phyloP scores from a whole-genome alignment of 2,329 filamentous ascomycete genomes.

The Magnaporthiopsis incrustans region DNA sequence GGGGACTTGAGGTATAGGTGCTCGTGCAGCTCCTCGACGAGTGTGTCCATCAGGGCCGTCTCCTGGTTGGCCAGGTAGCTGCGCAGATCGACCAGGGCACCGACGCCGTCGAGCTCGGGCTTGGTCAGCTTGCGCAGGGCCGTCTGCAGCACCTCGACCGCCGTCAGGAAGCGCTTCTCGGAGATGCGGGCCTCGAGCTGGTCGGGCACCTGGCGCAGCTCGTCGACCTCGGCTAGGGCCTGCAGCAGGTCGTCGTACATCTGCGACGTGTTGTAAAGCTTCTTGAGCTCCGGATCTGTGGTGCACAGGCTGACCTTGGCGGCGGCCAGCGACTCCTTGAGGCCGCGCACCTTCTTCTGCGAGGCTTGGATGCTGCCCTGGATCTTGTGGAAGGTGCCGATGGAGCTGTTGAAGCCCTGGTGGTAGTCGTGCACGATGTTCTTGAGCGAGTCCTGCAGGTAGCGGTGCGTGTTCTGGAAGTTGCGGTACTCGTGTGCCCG shows the following conservation, averaged over 20 bases:
- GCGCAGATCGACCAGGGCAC: slow-evolving; percentile 76
- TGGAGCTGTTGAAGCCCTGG: slow-evolving; percentile 98
- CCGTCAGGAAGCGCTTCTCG: slow-evolving; percentile 88
- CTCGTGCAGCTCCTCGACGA: slow-evolving; percentile 95
- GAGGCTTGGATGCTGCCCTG: slow-evolving; percentile 86
- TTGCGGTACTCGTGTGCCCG: slow-evolving; percentile 80
- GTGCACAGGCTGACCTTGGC: slow-evolving; percentile 76
- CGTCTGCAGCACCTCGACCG: slow-evolving; percentile 85
- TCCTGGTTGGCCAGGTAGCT: slow-evolving; percentile 92
- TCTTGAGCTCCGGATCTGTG: slow-evolving; percentile 85
- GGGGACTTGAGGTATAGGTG: slow-evolving; percentile 96
- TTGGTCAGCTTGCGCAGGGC: slow-evolving; percentile 76
- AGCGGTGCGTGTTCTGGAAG: slow-evolving; percentile 75
- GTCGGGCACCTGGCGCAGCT: slow-evolving; percentile 81
- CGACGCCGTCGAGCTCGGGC: slow-evolving; percentile 85
- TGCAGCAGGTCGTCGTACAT: slow-evolving; percentile 86
- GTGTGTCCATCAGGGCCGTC: slow-evolving; percentile 80
- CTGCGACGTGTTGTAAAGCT: slow-evolving; percentile 78
- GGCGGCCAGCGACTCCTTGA: slow-evolving; percentile 75
- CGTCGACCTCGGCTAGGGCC: slow-evolving; percentile 74
- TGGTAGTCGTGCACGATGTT: slow-evolving; percentile 97
- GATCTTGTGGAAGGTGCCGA: slow-evolving; percentile 98
- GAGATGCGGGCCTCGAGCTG: slow-evolving; percentile 91
- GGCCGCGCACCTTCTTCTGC: slow-evolving; percentile 71
- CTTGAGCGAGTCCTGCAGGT: slow-evolving; percentile 88